Conservation (phyloP, 31 red algal species). For the Porphyra umbilicalis region DNA sequence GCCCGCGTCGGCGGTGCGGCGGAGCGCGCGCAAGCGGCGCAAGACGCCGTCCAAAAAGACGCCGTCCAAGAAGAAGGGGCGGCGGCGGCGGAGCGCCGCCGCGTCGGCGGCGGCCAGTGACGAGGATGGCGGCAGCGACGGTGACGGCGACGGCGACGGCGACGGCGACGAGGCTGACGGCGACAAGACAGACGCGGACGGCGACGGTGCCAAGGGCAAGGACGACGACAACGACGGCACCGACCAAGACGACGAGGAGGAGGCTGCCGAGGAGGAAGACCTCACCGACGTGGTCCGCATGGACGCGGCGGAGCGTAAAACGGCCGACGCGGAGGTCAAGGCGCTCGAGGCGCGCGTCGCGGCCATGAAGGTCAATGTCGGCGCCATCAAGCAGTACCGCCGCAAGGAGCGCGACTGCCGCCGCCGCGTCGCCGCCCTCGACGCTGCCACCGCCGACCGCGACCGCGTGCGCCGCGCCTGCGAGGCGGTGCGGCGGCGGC, state of each 20-base stretch:
- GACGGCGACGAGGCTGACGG: not conserved
- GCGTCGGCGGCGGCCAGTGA: not conserved
- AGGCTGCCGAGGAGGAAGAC: not conserved
- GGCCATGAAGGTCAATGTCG: constrained; percentile 54
- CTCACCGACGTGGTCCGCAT: not conserved
- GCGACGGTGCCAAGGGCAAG: not conserved
- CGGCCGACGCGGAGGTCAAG: constrained; percentile 23
- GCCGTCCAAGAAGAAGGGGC: not conserved
- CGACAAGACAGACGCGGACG: not conserved
- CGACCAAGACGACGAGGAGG: constrained; percentile 10
- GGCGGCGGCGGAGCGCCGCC: not conserved
- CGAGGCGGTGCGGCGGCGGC: constrained; percentile 43
- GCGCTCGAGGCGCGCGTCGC: constrained; percentile 61
- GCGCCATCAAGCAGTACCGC: constrained; percentile 49
- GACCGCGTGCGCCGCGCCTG: constrained; percentile 51
- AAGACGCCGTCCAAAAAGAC: not conserved
- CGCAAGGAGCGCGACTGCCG: constrained; percentile 66
- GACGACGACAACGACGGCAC: constrained; percentile 9
- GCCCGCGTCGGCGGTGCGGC: no score
- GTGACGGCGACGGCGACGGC: constrained; percentile 1
- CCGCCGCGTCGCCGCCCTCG: constrained; percentile 54
- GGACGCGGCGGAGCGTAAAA: constrained; percentile 27
- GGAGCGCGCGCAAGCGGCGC: not conserved
- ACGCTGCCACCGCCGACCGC: constrained; percentile 47
- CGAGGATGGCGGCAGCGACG: not conserved